Evolutionary conservation across 768 basidiomycete genomes (phyloP).

Genomic region (Lepiota venenata): DNA sequence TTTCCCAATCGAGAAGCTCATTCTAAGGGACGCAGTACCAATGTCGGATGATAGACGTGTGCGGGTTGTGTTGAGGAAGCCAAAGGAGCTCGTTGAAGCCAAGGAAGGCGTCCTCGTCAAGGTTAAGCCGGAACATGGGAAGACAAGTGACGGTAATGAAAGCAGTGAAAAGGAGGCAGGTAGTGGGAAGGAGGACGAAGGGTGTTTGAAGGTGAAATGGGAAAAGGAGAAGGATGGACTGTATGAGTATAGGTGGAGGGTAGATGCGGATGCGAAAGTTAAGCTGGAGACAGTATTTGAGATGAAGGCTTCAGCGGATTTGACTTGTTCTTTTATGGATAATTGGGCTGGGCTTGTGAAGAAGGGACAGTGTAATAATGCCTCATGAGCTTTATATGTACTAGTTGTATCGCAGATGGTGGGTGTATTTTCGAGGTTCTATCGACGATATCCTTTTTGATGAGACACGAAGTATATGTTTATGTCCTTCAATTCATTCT

Average conservation of each 20-base stretch:
- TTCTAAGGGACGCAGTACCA: conserved; percentile 46
- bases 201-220: conserved; percentile 36
- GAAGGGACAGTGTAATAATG: neutral
- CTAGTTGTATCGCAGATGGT: too few relatives aligned
- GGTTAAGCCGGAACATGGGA: conserved; percentile 26
- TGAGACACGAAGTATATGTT: too few relatives aligned
- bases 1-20: conserved; percentile 39
- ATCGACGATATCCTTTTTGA: too few relatives aligned
- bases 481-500: too few relatives aligned
- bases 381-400: too few relatives aligned
- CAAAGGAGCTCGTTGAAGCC: conserved; percentile 41
- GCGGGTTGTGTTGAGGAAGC: conserved; percentile 44
- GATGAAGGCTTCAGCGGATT: conserved; percentile 30
- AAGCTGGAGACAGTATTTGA: conserved; percentile 50
- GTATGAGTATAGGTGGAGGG: conserved; percentile 50
- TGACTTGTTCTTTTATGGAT: conserved; percentile 5
- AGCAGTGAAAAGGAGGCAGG: conserved; percentile 32
- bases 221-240: conserved; percentile 53
- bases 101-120: conserved; percentile 35
- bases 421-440: too few relatives aligned
- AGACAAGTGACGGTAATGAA: conserved; percentile 26
- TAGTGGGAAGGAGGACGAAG: conserved; percentile 38
- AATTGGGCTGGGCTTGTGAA: neutral
- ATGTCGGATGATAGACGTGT: conserved; percentile 37
- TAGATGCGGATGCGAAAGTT: conserved; percentile 40